Percentiles rank a stretch among this genome's conserved stretches.
These are phyloP conservation scores for Forsythia viridissima DNA, from an alignment of 257 asterid species.

Conservation along the genomic window DNA sequence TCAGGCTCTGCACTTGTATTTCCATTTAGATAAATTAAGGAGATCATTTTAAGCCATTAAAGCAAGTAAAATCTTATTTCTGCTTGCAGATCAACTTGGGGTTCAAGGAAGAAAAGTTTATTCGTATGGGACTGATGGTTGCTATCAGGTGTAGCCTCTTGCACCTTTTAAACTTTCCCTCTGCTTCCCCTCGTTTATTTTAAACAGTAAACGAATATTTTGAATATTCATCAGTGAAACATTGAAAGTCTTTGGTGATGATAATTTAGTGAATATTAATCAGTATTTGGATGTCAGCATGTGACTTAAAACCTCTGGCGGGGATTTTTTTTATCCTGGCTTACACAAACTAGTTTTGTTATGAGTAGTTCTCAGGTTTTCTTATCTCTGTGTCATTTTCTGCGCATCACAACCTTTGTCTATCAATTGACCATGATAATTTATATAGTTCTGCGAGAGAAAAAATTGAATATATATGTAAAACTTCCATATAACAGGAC, in stretches of 20 bases:
- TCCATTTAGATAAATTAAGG: neutral
- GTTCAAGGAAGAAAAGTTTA: slow-evolving; percentile 92
- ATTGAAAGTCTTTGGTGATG: neutral
- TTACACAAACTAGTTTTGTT: neutral
- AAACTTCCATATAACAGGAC: neutral
- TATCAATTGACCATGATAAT: neutral
- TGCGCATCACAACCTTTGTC: neutral
- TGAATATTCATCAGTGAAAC: neutral
- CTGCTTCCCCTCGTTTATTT: neutral
- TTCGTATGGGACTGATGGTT: slow-evolving; percentile 56
- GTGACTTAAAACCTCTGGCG: neutral
- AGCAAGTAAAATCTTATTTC: slow-evolving; percentile 16
- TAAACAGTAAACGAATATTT: neutral
- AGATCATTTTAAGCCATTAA: neutral
- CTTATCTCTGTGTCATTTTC: neutral
- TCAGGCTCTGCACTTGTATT: neutral
- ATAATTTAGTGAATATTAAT: neutral
- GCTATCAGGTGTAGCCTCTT: slow-evolving; percentile 55
- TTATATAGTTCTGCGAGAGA: neutral
- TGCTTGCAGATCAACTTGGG: slow-evolving; percentile 75
- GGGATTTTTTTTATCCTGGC: neutral
- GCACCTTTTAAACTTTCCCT: neutral
- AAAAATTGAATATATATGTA: neutral
- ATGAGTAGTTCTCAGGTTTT: neutral
- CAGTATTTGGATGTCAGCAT: neutral